Evolutionary conservation across 1,284 basidiomycete species (phyloP), one percentile per base, ranked within the genome.

Genomic region (Leccinum solheimii): DNA sequence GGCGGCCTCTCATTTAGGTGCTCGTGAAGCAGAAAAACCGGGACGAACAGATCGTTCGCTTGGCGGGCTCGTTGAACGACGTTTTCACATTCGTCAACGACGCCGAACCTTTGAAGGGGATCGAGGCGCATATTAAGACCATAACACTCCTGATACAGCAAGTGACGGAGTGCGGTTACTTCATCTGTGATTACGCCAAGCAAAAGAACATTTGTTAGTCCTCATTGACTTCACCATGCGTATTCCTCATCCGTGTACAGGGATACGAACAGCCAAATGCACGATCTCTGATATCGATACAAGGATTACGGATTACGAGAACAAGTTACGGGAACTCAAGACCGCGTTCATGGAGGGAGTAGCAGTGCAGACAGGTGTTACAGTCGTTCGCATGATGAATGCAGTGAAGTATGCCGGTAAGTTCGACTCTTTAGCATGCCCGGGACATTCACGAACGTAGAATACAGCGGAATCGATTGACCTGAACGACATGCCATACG

Each of bases 151-250:
- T 60, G 3, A 3, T 60, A 11, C 59, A 60, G 16, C 59, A 60
- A 8, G 59, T 60, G 21, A 34, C 59, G 14, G 59, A 60, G 27
- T 60, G 55, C 32, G 49, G 55, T 8, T 60, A 60, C 49, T 60
- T 60, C 23, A 58, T 60, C 27, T 1, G 26, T 3, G 59, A 56
- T 13, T 60, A 51, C 5, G 48, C 36, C n/a, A 50, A 60, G 14
- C 59, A 43, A 19, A 21, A 34, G 32, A 53, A 19, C 27, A 19
- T 36, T 21, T 36, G 16, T 53, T 6, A 36, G 30, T 34, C 7
- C 5, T 21, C 30, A 6, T 19, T 3, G 10, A 7, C 26, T 19
- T 36, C 16, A 13, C 11, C 5, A 14, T 14, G 23, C 3, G 13
- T 26, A 16, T 27, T 14, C 8, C 27, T 30, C 9, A 30, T 52